These are phyloP conservation scores for Komagataea norvegica DNA, from an alignment of 1,139 yeast species.

Conservation along the genomic window DNA sequence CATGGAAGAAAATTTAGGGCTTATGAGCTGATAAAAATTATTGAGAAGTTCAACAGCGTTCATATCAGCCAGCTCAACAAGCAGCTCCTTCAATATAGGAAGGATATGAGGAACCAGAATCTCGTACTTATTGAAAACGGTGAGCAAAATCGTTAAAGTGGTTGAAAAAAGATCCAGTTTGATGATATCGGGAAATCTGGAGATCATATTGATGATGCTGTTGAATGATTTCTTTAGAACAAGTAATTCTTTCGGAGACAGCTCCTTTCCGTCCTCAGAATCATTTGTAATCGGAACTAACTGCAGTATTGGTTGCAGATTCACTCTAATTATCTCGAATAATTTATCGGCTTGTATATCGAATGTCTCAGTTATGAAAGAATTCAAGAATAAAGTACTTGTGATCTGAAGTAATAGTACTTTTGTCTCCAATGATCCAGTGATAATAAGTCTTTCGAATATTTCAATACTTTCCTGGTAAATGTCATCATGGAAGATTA, in stretches of 20 bases:
- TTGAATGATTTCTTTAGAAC: slow-evolving; percentile 51
- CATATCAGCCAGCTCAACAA: slow-evolving; percentile 32
- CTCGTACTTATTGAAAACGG: slow-evolving; percentile 12
- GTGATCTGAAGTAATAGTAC: slow-evolving; percentile 53
- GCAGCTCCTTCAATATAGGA: slow-evolving; percentile 52
- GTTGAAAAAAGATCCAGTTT: slow-evolving; percentile 69
- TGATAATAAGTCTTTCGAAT: slow-evolving; percentile 65
- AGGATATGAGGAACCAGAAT: slow-evolving; percentile 47
- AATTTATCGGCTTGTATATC: slow-evolving; percentile 67
- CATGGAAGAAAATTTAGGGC: slow-evolving; percentile 5
- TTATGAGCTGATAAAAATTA: slow-evolving; percentile 38
- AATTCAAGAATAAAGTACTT: slow-evolving; percentile 38
- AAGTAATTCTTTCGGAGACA: slow-evolving; percentile 34
- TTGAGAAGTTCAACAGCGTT: slow-evolving; percentile 31
- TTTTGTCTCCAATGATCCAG: slow-evolving; percentile 53
- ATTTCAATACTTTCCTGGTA: slow-evolving; percentile 75
- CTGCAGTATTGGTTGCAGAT: slow-evolving; percentile 57
- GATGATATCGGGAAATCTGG: slow-evolving; percentile 61
- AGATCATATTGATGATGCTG: slow-evolving; percentile 58
- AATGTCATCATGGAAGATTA: slow-evolving; percentile 62
- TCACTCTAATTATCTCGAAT: slow-evolving; percentile 75
- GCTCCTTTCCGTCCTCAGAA: slow-evolving; percentile 13
- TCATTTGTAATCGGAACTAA: slow-evolving; percentile 57
- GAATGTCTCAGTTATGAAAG: slow-evolving; percentile 32
- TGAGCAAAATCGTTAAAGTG: slow-evolving; percentile 34